A percentile compares a stretch with the other conserved stretches of the same genome.
Evolutionary conservation across 192 early-diverging fungal species (phyloP).

Genomic region (Podila verticillata): DNA sequence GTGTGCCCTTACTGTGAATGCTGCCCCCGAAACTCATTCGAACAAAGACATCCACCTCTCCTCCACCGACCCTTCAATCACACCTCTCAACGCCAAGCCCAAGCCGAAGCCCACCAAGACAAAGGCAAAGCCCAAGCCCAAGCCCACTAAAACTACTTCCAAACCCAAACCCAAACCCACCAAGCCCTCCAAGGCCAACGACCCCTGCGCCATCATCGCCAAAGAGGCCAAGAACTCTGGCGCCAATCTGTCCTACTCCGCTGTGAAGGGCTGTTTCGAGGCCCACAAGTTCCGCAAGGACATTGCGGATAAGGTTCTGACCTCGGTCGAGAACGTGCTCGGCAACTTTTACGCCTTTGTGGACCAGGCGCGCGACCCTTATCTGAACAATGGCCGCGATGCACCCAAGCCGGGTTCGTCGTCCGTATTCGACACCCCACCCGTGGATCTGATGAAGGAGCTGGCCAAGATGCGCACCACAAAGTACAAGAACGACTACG

Average conservation of each 20-base stretch:
- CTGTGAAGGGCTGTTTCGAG: slow-evolving; percentile 23
- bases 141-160: no score
- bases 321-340: slow-evolving; percentile 10
- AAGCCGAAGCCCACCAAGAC: neutral
- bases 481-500: slow-evolving; percentile 36
- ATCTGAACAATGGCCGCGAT: neutral
- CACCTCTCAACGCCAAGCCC: neutral
- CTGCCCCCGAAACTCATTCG: slow-evolving; percentile 30
- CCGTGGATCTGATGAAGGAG: slow-evolving; percentile 22
- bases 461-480: slow-evolving; percentile 17
- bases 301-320: slow-evolving; percentile 18
- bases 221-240: neutral
- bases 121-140: no score
- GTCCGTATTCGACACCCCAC: slow-evolving; percentile 1
- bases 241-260: neutral
- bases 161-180: neutral
- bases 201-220: slow-evolving; percentile 15
- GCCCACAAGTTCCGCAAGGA: slow-evolving; percentile 15
- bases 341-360: slow-evolving; percentile 36
- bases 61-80: neutral
- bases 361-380: slow-evolving; percentile 17
- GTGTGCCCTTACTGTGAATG: slow-evolving; percentile 58
- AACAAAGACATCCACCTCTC: slow-evolving; percentile 17
- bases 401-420: no score
- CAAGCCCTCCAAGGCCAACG: slow-evolving; percentile 7